A percentile compares a stretch with the other conserved stretches of the same genome.
Conservation (phyloP, 208 protist species). For the Acanthamoeba quina region DNA sequence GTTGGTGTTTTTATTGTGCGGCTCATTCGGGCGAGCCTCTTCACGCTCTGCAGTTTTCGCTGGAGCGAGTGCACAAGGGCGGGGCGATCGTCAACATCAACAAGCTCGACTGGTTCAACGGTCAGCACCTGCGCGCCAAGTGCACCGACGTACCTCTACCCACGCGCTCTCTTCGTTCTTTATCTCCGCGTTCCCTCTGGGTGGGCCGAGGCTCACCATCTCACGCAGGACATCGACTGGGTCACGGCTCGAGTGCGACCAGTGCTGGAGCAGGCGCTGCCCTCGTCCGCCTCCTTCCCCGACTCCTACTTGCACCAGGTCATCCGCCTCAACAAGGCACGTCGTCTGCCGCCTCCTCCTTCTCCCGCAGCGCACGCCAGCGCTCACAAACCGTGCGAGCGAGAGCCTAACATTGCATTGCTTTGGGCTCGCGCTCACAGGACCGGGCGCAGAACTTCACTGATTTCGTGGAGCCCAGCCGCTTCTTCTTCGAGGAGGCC, state of each 20-base stretch:
- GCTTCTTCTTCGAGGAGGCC: slow-evolving; percentile 39
- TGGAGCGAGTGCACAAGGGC: slow-evolving; percentile 59
- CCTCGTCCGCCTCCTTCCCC: neutral
- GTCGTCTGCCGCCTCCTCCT: too few species aligned
- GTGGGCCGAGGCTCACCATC: neutral
- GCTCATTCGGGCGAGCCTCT: too few species aligned
- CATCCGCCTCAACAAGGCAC: slow-evolving; percentile 48
- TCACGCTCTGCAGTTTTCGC: slow-evolving; percentile 1
- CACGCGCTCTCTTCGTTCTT: neutral
- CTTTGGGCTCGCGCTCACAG: neutral
- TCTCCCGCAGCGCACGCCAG: too few species aligned
- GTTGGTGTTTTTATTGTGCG: neutral
- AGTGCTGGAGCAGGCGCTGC: slow-evolving; percentile 34
- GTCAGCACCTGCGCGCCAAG: slow-evolving; percentile 39
- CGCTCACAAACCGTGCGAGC: too few species aligned
- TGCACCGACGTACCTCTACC: neutral
- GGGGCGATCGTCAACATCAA: slow-evolving; percentile 68
- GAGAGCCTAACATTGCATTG: neutral
- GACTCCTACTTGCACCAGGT: neutral
- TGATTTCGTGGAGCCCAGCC: slow-evolving; percentile 61
- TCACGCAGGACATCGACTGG: neutral
- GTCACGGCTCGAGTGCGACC: neutral
- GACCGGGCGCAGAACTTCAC: slow-evolving; percentile 32
- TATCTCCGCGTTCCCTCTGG: neutral
- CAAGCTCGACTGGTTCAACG: slow-evolving; percentile 68